Percentiles rank a stretch among this genome's conserved stretches.
Conservation (phyloP, 2,329 filamentous ascomycete species). For the Aspergillus latus region DNA sequence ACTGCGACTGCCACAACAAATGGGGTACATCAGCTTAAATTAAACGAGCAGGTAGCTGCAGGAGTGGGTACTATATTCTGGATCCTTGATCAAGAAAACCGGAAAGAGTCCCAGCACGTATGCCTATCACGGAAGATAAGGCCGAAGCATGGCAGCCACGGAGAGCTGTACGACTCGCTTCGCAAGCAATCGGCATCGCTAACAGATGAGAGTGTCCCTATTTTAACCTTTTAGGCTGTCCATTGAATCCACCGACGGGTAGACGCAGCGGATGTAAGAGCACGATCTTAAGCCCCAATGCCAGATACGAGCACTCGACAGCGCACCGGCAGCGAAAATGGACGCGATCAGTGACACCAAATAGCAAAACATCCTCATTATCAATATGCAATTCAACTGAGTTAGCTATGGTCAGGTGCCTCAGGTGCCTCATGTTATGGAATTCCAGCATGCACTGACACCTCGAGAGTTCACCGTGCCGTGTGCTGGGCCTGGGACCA, state of each 20-base stretch:
- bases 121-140: constrained; percentile 27
- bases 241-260: constrained; percentile 13
- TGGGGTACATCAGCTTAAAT: constrained; percentile 1
- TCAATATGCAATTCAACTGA: background rate
- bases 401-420: background rate
- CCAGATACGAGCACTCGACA: constrained; percentile 1
- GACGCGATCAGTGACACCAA: constrained; percentile 12
- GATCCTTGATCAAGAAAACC: constrained; percentile 10
- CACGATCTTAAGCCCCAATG: constrained; percentile 15
- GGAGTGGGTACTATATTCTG: background rate
- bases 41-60: background rate
- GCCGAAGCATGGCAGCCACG: constrained; percentile 36
- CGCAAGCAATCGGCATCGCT: constrained; percentile 18
- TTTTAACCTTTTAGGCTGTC: constrained; percentile 5
- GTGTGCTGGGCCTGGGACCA: background rate
- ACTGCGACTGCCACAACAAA: background rate
- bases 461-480: background rate
- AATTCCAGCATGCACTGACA: constrained; percentile 14
- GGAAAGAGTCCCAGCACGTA: background rate
- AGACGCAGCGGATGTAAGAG: constrained; percentile 19
- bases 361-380: constrained; percentile 11
- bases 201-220: constrained; percentile 11
- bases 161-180: constrained; percentile 26
- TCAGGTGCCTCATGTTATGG: constrained; percentile 2
- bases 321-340: constrained; percentile 1